phyloP scores from a whole-genome alignment of 805 yeast species.

The Debaryomyces castellii region DNA sequence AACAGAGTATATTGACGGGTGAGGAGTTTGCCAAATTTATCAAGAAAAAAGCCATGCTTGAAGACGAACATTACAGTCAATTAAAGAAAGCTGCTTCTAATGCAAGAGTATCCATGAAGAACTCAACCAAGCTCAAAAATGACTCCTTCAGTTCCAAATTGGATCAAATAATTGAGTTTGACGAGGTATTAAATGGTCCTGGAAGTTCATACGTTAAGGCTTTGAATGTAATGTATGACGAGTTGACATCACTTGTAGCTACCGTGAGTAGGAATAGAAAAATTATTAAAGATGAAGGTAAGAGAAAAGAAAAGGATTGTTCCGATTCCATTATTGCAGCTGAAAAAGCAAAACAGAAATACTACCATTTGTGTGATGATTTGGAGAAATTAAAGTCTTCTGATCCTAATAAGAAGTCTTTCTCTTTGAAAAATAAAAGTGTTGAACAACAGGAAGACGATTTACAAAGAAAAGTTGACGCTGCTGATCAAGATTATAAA shows the following conservation, averaged over 20 bases:
- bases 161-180: slow-evolving; percentile 69
- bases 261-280: slow-evolving; percentile 76
- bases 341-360: slow-evolving; percentile 78
- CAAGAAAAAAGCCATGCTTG: slow-evolving; percentile 73
- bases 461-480: slow-evolving; percentile 70
- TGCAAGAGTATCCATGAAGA: slow-evolving; percentile 48
- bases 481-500: slow-evolving; percentile 85
- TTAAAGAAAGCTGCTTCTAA: slow-evolving; percentile 67
- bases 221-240: slow-evolving; percentile 82
- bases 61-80: slow-evolving; percentile 76
- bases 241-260: slow-evolving; percentile 66
- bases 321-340: slow-evolving; percentile 78
- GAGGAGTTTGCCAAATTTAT: slow-evolving; percentile 83
- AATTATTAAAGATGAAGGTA: slow-evolving; percentile 75
- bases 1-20: slow-evolving; percentile 76
- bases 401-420: slow-evolving; percentile 82
- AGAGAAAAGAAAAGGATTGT: slow-evolving; percentile 80
- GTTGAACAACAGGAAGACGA: slow-evolving; percentile 92
- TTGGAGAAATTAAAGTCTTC: slow-evolving; percentile 76
- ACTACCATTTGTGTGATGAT: slow-evolving; percentile 79
- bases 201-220: slow-evolving; percentile 77
- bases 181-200: slow-evolving; percentile 69
- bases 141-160: slow-evolving; percentile 69
- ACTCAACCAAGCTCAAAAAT: slow-evolving; percentile 44
- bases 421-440: slow-evolving; percentile 75